Conservation (phyloP, 148 eudicot species). For the Camellia granthamiana region DNA sequence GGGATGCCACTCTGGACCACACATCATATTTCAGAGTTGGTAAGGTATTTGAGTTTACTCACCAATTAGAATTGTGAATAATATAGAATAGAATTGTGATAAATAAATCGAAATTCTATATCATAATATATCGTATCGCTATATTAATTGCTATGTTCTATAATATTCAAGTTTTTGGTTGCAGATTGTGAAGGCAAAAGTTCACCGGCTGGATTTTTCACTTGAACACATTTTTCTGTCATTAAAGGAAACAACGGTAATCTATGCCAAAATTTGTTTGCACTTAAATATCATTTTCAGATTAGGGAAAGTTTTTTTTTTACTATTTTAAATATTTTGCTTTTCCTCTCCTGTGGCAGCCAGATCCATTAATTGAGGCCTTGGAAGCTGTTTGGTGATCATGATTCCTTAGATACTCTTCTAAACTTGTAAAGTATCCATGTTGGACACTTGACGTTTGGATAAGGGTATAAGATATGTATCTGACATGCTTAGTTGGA, state of each 20-base stretch:
- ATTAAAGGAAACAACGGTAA: slow-evolving; percentile 77
- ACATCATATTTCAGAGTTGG: slow-evolving; percentile 77
- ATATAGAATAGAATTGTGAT: too few species aligned
- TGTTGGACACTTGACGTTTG: too few species aligned
- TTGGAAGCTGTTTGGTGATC: slow-evolving; percentile 79
- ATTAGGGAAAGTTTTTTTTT: slow-evolving; percentile 2
- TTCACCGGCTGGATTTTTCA: slow-evolving; percentile 79
- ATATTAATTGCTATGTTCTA: too few species aligned
- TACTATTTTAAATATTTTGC: not conserved
- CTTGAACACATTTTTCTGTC: slow-evolving; percentile 86
- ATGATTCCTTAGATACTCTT: slow-evolving; percentile 36
- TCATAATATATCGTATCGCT: too few species aligned
- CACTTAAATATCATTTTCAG: slow-evolving; percentile 8
- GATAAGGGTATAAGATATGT: too few species aligned
- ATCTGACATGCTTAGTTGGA: too few species aligned
- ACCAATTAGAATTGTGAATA: not conserved
- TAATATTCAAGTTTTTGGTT: not conserved
- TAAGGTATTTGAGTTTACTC: slow-evolving; percentile 48
- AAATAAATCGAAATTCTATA: too few species aligned
- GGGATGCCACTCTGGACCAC: slow-evolving; percentile 84
- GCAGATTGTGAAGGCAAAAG: slow-evolving; percentile 91
- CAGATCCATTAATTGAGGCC: slow-evolving; percentile 81
- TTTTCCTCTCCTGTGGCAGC: slow-evolving; percentile 44
- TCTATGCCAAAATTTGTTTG: not conserved
- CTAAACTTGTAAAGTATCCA: too few species aligned